Evolutionary conservation across 805 yeast genomes (phyloP), one percentile per base, ranked within the genome.

Genomic region (Pichia thaimueangensis): DNA sequence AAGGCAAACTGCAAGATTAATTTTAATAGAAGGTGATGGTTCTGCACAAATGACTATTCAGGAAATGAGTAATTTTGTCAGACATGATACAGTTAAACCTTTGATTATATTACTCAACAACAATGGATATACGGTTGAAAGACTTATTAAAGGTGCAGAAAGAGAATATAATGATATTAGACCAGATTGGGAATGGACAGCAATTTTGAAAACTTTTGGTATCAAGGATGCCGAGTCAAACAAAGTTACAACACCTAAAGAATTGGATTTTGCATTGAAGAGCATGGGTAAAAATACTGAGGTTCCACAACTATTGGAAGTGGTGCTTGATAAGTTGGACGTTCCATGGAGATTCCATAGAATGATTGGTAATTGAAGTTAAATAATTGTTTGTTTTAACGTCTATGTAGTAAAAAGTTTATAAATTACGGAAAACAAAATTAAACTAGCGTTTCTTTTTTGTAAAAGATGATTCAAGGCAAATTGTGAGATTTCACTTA

Each of bases 41-140:
- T 81, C 95, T 3, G 91, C 96, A 2, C 95, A 86, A 67, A 85
- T 89, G 95, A 87, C 96, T 5, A 70, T 83, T 42, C 96, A 89
- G 69, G 97, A 89, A 57, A 37, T 60, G 13, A 47, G 61, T 12
- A 54, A 52, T 29, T 60, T 52, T 41, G 47, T 50, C 40, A 44
- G 57, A 33, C 62, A 81, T 38, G 76, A 86, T 1, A 71, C 86
- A 2, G 68, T 82, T 32, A 74, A 74, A 29, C 86, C 95, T 19
- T 75, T 82, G 32, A 71, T 89, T 22, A 74, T 88, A 52, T 62
- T 89, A 40, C 67, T 87, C 63, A 89, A 89, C 64, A 89, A 89
- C 63, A 73, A 74, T 44, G 97, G 97, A 1, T 89, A 89, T 65
- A 82, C 96, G 0, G 87, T 89, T 38, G 97, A 89, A 67, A 76